A percentile compares a stretch with the other conserved stretches of the same genome.
phyloP scores from a whole-genome alignment of 805 yeast genomes.

The Ogataea thermomethanolica region DNA sequence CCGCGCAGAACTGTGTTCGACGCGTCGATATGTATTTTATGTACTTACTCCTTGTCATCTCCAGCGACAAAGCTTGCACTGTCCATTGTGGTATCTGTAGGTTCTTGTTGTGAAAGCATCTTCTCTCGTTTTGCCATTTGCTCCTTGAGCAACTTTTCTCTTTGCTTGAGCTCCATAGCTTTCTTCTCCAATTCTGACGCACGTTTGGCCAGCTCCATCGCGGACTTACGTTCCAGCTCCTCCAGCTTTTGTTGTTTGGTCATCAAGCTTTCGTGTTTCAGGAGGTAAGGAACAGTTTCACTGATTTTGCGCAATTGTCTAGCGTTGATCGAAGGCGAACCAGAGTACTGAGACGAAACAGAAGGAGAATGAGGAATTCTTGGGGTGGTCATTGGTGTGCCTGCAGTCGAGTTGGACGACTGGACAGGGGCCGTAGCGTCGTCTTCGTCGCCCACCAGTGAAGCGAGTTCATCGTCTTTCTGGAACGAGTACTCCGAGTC shows the following conservation, averaged over 20 bases:
- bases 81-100: slow-evolving; percentile 8
- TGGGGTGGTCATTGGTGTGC: slow-evolving; percentile 23
- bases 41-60: slow-evolving; percentile 13
- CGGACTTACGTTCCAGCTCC: slow-evolving; percentile 74
- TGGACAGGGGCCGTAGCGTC: slow-evolving; percentile 12
- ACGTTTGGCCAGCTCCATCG: slow-evolving; percentile 64
- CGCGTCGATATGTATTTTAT: slow-evolving; percentile 2
- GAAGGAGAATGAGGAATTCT: slow-evolving; percentile 23
- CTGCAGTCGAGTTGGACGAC: slow-evolving; percentile 7
- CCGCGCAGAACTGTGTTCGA: neutral
- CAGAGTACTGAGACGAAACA: slow-evolving; percentile 20
- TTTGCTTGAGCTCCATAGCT: slow-evolving; percentile 66
- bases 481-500: slow-evolving; percentile 24
- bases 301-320: slow-evolving; percentile 71
- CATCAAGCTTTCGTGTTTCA: slow-evolving; percentile 70
- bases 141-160: slow-evolving; percentile 54
- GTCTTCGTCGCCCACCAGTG: slow-evolving; percentile 18
- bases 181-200: slow-evolving; percentile 75
- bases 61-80: slow-evolving; percentile 21
- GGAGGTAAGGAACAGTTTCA: slow-evolving; percentile 80
- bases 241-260: slow-evolving; percentile 77
- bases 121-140: slow-evolving; percentile 26
- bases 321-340: slow-evolving; percentile 39
- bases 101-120: slow-evolving; percentile 6
- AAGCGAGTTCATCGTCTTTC: slow-evolving; percentile 24